phyloP scores from a whole-genome alignment of 208 protist genomes.

The Acanthamoeba healyi region DNA sequence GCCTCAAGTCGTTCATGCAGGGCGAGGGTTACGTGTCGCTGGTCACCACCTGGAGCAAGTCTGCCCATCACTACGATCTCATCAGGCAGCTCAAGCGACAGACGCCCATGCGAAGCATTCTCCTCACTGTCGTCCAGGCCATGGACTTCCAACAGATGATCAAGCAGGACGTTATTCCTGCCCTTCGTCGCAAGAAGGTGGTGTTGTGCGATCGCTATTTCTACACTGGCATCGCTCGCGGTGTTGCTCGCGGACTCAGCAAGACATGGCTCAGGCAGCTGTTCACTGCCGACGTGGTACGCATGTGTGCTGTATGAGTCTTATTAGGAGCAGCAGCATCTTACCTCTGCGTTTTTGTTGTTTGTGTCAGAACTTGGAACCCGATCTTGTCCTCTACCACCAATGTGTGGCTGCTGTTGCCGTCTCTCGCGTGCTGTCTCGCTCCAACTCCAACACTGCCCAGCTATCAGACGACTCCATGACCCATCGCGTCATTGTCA shows the following conservation, averaged over 20 bases:
- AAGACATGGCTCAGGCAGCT: slow-evolving; percentile 69
- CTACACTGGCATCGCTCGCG: slow-evolving; percentile 71
- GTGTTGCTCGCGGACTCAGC: slow-evolving; percentile 68
- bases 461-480: slow-evolving; percentile 72
- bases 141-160: slow-evolving; percentile 77
- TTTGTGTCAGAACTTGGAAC: slow-evolving; percentile 13
- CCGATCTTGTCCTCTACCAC: slow-evolving; percentile 65
- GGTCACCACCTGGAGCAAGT: slow-evolving; percentile 73
- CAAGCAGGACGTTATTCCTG: slow-evolving; percentile 66
- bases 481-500: slow-evolving; percentile 70
- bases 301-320: neutral
- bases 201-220: slow-evolving; percentile 76
- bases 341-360: neutral
- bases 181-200: slow-evolving; percentile 59
- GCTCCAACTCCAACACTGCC: slow-evolving; percentile 54
- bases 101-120: slow-evolving; percentile 57
- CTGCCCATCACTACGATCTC: slow-evolving; percentile 65
- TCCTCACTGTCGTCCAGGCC: slow-evolving; percentile 72
- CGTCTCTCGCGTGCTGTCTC: slow-evolving; percentile 59
- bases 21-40: slow-evolving; percentile 70
- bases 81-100: slow-evolving; percentile 67
- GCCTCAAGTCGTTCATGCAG: slow-evolving; percentile 68
- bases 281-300: slow-evolving; percentile 43
- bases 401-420: slow-evolving; percentile 23
- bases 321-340: neutral